Percentiles rank a stretch among this genome's conserved stretches.
phyloP scores from a whole-genome alignment of 2,329 filamentous ascomycete species.

The Drechmeria coniospora region DNA sequence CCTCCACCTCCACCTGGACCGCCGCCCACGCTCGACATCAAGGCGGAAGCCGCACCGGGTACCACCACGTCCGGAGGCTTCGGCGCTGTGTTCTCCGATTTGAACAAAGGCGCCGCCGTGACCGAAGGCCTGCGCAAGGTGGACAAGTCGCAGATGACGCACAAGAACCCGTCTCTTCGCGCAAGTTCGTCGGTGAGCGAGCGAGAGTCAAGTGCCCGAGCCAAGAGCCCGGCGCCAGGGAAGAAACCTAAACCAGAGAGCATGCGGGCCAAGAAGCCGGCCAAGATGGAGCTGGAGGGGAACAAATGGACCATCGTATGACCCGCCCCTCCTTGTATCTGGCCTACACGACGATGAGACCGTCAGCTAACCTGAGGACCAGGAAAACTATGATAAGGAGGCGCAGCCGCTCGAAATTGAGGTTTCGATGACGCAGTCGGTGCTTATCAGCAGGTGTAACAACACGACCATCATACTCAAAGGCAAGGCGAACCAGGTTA shows the following conservation, averaged over 20 bases:
- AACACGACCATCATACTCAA: constrained; percentile 79
- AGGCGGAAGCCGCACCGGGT: constrained; percentile 20
- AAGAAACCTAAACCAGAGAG: constrained; percentile 78
- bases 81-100: constrained; percentile 75
- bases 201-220: constrained; percentile 38
- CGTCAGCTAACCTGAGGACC: constrained; percentile 1
- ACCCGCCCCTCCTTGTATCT: constrained; percentile 5
- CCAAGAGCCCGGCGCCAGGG: constrained; percentile 75
- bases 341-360: too few species aligned
- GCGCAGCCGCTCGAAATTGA: constrained; percentile 62
- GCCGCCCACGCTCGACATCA: constrained; percentile 48
- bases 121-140: constrained; percentile 86
- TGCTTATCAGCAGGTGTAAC: constrained; percentile 83
- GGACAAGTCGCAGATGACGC: constrained; percentile 90
- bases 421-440: constrained; percentile 69
- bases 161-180: constrained; percentile 87
- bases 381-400: constrained; percentile 84
- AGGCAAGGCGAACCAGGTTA: constrained; percentile 94
- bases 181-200: constrained; percentile 54
- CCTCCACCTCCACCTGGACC: constrained; percentile 59
- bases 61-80: constrained; percentile 42
- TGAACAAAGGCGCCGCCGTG: constrained; percentile 80
- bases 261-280: constrained; percentile 70
- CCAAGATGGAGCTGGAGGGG: constrained; percentile 63
- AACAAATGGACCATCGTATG: constrained; percentile 86